Percentiles rank a stretch among this genome's conserved stretches.
Conservation (phyloP, 148 eudicot species). For the Cornus florida region DNA sequence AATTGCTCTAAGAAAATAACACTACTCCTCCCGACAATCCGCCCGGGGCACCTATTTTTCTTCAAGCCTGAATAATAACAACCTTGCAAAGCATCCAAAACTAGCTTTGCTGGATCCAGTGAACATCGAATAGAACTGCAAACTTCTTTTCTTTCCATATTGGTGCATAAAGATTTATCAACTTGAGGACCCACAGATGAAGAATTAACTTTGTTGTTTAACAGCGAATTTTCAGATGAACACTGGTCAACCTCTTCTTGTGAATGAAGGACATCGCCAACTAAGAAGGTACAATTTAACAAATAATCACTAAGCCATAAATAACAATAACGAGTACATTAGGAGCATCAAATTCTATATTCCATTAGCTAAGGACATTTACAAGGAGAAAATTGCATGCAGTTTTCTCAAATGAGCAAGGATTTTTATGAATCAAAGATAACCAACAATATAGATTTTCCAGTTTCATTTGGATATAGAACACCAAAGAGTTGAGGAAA, state of each 20-base stretch:
- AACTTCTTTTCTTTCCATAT: slow-evolving; percentile 6
- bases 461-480: background rate
- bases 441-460: background rate
- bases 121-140: slow-evolving; percentile 29
- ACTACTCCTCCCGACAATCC: slow-evolving; percentile 9
- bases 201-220: background rate
- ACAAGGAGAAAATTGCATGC: background rate
- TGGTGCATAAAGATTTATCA: background rate
- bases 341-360: background rate
- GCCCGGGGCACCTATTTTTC: background rate
- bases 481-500: background rate
- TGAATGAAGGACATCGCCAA: background rate
- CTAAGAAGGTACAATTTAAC: background rate
- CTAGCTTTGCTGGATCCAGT: slow-evolving; percentile 43
- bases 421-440: background rate
- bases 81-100: slow-evolving; percentile 36
- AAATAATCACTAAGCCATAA: background rate
- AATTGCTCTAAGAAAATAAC: slow-evolving; percentile 24
- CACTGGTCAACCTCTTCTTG: background rate
- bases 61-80: slow-evolving; percentile 11
- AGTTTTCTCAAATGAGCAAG: too few species aligned
- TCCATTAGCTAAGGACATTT: background rate
- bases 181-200: background rate
- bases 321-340: background rate
- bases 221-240: background rate